Evolutionary conservation across 495 filamentous ascomycete species (phyloP), one percentile per base, ranked within the genome.

Genomic region (Neurospora sp.): DNA sequence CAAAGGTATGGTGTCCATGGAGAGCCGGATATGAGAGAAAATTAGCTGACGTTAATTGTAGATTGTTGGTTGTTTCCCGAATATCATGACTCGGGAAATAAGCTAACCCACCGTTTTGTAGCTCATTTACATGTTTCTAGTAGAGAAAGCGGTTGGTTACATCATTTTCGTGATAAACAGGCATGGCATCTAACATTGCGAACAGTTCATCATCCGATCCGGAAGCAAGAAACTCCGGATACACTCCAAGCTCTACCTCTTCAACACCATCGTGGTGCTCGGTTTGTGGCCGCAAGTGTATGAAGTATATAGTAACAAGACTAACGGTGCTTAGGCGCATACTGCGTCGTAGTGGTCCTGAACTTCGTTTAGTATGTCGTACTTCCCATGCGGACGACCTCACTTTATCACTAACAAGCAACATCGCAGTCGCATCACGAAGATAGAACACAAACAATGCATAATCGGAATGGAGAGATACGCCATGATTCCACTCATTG

Each of bases 221-320:
- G 81, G 80, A 47, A 73, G 78, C 44, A 81, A 81, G 72, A 81
- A 78, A 45, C 77, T 77, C 22, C 82, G 86, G 40, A 14, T 86
- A 53, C 81, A 81, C n/a, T 85, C 85, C 45, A 85, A 79, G 71
- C 74, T 87, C 0, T 88, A 85, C 70, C 72, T 87, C 4, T 85
- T 86, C 76, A 88, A 87, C 74, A 81, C 82, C 8, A 85, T 87
- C 44, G 86, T 85, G 40, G 84, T 87, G 82, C 79, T 87, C 5
- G 78, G 85, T 86, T 71, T 71, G 80, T 65, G 9, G 40, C 39
- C 31, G 20, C 2, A 4, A 41, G n/a, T 2, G 31, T 8, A 22
- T 20, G 9, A 61, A 73, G 53, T 37, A 47, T n/a, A 6, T 0
- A 45, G 18, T 4, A 8, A 7, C 14, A 14, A 42, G 8, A 41